Percentiles rank a stretch among this genome's conserved stretches.
Evolutionary conservation across 371 early-diverging fungal genomes (phyloP).

Genomic region (Mortierella sp.): DNA sequence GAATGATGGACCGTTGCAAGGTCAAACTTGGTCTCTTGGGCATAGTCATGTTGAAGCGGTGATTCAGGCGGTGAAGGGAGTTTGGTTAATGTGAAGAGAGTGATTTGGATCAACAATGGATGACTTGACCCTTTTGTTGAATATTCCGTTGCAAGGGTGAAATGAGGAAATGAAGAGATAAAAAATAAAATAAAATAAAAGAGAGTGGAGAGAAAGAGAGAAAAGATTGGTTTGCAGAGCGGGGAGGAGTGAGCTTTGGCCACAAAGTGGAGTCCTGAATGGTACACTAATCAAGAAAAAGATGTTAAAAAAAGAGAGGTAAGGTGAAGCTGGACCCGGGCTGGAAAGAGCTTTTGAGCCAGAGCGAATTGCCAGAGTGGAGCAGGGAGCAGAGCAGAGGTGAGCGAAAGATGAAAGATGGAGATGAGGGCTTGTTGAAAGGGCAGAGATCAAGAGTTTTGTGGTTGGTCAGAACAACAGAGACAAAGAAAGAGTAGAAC

Average conservation of each 20-base stretch:
- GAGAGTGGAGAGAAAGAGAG: neutral
- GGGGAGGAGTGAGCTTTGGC: too few relatives aligned
- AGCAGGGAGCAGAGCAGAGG: neutral
- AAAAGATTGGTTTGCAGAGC: neutral
- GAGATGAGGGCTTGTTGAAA: too few relatives aligned
- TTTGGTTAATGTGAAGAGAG: neutral
- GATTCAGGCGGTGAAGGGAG: neutral
- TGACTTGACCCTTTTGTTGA: neutral
- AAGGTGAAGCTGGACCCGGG: too few relatives aligned
- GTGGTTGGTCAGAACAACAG: too few relatives aligned
- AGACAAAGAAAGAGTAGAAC: too few relatives aligned
- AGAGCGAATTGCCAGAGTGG: neutral
- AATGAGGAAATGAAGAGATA: slow-evolving; percentile 7
- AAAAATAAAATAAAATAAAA: slow-evolving; percentile 4
- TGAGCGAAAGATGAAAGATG: too few relatives aligned
- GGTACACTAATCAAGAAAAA: too few relatives aligned
- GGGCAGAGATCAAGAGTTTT: too few relatives aligned
- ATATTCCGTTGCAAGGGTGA: neutral
- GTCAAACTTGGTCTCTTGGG: slow-evolving; percentile 47
- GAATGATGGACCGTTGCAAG: slow-evolving; percentile 52
- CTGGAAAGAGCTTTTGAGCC: too few relatives aligned
- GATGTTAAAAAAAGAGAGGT: too few relatives aligned
- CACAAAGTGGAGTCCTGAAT: too few relatives aligned
- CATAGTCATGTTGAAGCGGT: slow-evolving; percentile 34
- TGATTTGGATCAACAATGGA: neutral